Evolutionary conservation across 1,139 yeast genomes (phyloP).

Genomic region (Nakaseomyces delphensis): DNA sequence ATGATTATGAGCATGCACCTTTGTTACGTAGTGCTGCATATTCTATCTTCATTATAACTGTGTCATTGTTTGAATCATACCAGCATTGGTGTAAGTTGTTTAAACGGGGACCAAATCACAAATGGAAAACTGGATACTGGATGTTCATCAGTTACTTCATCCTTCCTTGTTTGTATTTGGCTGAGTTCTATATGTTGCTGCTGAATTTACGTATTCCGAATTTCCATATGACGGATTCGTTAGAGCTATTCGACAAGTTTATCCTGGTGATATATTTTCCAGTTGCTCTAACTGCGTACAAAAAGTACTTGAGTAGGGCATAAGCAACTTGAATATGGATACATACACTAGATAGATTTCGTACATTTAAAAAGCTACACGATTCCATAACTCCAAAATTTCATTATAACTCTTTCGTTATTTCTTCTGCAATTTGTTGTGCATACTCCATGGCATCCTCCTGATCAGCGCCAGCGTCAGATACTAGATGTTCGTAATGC

Average conservation of each 20-base stretch:
- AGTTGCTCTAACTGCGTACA: conserved; percentile 25
- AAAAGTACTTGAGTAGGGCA: conserved; percentile 13
- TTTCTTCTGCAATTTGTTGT: conserved; percentile 22
- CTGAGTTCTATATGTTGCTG: conserved; percentile 48
- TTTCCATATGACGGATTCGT: conserved; percentile 25
- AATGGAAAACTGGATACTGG: conserved; percentile 35
- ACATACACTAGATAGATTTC: too few relatives aligned
- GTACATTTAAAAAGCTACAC: too few relatives aligned
- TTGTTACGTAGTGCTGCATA: conserved; percentile 30
- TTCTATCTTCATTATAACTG: conserved; percentile 27
- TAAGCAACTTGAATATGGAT: too few relatives aligned
- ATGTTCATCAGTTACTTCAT: conserved; percentile 32
- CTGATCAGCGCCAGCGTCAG: conserved; percentile 6
- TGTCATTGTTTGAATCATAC: conserved; percentile 25
- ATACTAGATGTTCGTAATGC: conserved; percentile 6
- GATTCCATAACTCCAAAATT: too few relatives aligned
- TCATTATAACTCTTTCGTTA: conserved; percentile 15
- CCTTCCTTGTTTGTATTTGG: conserved; percentile 39
- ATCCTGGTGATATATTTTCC: conserved; percentile 30
- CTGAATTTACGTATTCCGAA: conserved; percentile 41
- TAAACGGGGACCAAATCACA: conserved; percentile 33
- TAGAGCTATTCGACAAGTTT: conserved; percentile 20
- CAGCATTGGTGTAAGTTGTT: conserved; percentile 26
- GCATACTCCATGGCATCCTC: conserved; percentile 22
- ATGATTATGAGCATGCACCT: conserved; percentile 37